Evolutionary conservation across 108 stramenopile species (phyloP).

Genomic region (Fragilaria crotonensis): DNA sequence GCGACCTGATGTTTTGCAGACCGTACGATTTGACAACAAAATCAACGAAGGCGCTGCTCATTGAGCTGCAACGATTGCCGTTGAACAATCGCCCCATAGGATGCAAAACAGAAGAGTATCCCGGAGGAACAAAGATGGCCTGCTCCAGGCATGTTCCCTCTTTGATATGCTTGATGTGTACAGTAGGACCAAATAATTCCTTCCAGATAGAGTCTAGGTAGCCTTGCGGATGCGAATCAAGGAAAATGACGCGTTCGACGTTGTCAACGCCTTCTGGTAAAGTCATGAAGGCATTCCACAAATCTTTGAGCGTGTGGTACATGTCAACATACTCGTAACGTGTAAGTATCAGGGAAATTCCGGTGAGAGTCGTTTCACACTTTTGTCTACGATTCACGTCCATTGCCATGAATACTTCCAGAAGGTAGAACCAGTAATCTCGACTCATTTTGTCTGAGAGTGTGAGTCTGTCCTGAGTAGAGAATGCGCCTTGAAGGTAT

Average conservation of each 20-base stretch:
- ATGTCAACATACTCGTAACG: conserved; percentile 44
- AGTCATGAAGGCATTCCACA: conserved; percentile 33
- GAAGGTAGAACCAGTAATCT: conserved; percentile 14
- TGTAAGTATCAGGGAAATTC: conserved; percentile 31
- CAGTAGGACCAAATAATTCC: conserved; percentile 17
- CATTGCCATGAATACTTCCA: conserved; percentile 17
- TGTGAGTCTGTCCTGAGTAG: conserved; percentile 8
- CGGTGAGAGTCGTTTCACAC: conserved; percentile 15
- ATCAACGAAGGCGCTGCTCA: conserved; percentile 11
- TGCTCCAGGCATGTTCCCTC: conserved; percentile 28
- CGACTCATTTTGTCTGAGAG: conserved; percentile 4
- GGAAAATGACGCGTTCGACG: conserved; percentile 18
- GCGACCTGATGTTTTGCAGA: conserved; percentile 1
- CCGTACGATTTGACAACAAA: conserved; percentile 20
- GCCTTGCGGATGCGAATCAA: conserved; percentile 37
- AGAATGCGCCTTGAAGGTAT: conserved; percentile 22
- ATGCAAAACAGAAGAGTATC: conserved; percentile 14
- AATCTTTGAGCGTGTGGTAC: conserved; percentile 34
- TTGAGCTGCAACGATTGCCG: not conserved
- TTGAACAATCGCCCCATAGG: not conserved
- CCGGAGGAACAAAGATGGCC: conserved; percentile 33
- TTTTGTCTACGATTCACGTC: conserved; percentile 8
- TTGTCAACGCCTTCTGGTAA: conserved; percentile 8
- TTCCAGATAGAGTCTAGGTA: conserved; percentile 27
- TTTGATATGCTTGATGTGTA: conserved; percentile 10